These are phyloP conservation scores for Yarrowia deformans DNA, from an alignment of 805 yeast genomes.

Conservation along the genomic window DNA sequence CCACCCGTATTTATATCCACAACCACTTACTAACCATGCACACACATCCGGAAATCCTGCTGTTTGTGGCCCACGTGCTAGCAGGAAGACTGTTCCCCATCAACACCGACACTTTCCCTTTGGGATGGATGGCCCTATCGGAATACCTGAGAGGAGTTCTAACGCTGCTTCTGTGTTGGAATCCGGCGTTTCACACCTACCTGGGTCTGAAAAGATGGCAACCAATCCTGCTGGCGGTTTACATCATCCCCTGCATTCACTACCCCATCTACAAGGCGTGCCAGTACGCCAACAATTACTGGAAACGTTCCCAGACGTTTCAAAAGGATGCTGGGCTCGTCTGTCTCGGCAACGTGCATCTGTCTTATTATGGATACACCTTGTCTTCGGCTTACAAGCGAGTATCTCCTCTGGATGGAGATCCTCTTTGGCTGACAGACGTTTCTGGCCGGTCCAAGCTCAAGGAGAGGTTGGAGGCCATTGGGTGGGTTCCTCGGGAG, in stretches of 20 bases:
- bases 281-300: conserved; percentile 33
- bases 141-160: conserved; percentile 12
- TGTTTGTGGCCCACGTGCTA: conserved; percentile 21
- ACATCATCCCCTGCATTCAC: conserved; percentile 29
- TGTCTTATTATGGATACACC: conserved; percentile 28
- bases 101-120: conserved; percentile 30
- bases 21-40: conserved; percentile 29
- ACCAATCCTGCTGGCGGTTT: conserved; percentile 14
- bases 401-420: conserved; percentile 28
- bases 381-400: conserved; percentile 30
- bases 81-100: conserved; percentile 25
- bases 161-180: conserved; percentile 23
- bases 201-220: conserved; percentile 11
- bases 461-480: conserved; percentile 14
- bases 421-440: conserved; percentile 19
- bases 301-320: conserved; percentile 26
- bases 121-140: conserved; percentile 24
- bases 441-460: conserved; percentile 2
- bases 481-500: conserved; percentile 25
- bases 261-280: conserved; percentile 21
- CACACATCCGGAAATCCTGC: conserved; percentile 30
- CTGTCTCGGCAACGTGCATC: not conserved
- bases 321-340: conserved; percentile 22
- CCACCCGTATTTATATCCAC: conserved; percentile 30
- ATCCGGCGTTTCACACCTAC: conserved; percentile 1